Base-by-base conservation (phyloP, 495 filamentous ascomycete genomes). In the Neurospora sublineolata region DNA sequence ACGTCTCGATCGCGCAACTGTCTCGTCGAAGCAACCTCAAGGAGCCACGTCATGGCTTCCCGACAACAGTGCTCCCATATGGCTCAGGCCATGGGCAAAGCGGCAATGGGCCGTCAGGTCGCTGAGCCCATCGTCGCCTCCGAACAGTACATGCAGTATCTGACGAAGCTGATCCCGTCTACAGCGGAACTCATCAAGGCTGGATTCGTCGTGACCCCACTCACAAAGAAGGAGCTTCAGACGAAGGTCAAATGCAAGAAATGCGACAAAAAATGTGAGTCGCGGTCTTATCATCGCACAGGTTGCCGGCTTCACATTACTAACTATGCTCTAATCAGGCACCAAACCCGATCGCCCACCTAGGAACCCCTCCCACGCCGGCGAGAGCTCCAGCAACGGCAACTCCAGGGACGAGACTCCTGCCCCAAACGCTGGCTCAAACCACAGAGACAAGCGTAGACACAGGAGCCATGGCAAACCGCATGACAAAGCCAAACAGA, bases 241-340 rank as follows among this genome's bases (percentile, higher is more conserved):
- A 0, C 39, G 0, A 74, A 69, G 70, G 67, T 68, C 44, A 36
- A 58, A 2, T 74, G 73, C 67, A 4, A 12, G 14, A 69, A 30
- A 6, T 74, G 73, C 67, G 14, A 30, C 14, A 20, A 42, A 0
- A 46, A 23, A 72, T 23, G 73, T 74, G 20, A 67, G 73, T 52
- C 9, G 20, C n/a, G 5, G 4, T 20, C 9, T n/a, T 6, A 4
- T 42, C 12, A 11, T 3, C 41, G 3, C 41, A 9, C 1, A 6
- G 0, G 16, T 8, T 5, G 40, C 16, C 14, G 0, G 16, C 5
- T 42, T 9, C 6, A 18, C 41, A 2, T 9, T 20, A 3, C n/a
- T 46, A n/a, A 46, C 42, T 20, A 0, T n/a, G 3, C 42, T 4
- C 3, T 6, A 20, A 58, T 7, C n/a, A 64, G 52, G 52, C 52